These are phyloP conservation scores for Ensete ventricosum DNA, from an alignment of 176 grass and related monocot species.

Conservation along the genomic window DNA sequence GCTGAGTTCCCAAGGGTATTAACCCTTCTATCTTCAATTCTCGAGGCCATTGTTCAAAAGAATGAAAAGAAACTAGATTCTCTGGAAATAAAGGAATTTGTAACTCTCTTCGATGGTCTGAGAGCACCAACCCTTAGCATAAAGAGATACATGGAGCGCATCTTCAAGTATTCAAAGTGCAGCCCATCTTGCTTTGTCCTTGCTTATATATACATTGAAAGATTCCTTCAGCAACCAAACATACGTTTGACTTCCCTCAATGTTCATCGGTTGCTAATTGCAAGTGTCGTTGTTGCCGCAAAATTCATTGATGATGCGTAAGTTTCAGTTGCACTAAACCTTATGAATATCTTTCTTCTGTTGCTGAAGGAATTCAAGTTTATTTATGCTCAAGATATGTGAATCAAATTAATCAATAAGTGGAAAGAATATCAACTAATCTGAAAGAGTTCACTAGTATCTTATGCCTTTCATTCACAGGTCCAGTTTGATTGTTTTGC, in stretches of 20 bases:
- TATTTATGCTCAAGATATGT: background rate
- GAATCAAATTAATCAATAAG: background rate
- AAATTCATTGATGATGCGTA: conserved; percentile 95
- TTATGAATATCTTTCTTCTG: background rate
- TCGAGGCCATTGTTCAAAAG: conserved; percentile 44
- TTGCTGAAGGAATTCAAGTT: background rate
- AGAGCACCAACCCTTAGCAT: conserved; percentile 69
- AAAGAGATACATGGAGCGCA: conserved; percentile 67
- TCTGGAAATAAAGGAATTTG: conserved; percentile 33
- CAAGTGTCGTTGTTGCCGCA: conserved; percentile 70
- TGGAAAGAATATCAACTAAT: background rate
- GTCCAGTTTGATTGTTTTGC: no score
- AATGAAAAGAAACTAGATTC: conserved; percentile 51
- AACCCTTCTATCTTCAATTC: conserved; percentile 52
- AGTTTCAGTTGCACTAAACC: conserved; percentile 8
- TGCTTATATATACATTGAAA: conserved; percentile 78
- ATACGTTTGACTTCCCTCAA: conserved; percentile 53
- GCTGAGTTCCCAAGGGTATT: conserved; percentile 56
- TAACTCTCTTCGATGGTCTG: conserved; percentile 62
- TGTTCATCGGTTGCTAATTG: conserved; percentile 75
- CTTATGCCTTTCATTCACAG: no score
- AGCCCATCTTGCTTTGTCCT: conserved; percentile 91
- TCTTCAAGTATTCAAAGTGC: conserved; percentile 87
- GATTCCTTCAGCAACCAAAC: conserved; percentile 70
- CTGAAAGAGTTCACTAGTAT: background rate